Percentiles rank a stretch among this genome's conserved stretches.
Evolutionary conservation across 148 eudicot genomes (phyloP).

Genomic region (Selenicereus undatus): DNA sequence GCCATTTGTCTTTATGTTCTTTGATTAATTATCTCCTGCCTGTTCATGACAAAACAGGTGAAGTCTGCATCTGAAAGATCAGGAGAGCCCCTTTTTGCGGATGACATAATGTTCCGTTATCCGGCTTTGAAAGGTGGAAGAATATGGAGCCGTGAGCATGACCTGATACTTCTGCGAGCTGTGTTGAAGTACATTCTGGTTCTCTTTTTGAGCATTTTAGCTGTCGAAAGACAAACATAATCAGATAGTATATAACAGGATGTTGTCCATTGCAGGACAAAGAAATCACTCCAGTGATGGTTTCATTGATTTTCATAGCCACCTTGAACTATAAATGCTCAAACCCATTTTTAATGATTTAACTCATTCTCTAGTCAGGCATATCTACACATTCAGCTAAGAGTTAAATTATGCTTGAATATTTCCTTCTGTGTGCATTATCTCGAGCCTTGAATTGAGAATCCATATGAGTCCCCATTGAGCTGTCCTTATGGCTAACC

Average conservation of each 20-base stretch:
- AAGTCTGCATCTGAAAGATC: slow-evolving; percentile 40
- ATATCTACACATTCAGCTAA: not conserved
- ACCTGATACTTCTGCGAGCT: slow-evolving; percentile 62
- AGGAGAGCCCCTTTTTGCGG: slow-evolving; percentile 53
- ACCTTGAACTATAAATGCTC: too few species aligned
- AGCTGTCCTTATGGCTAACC: too few species aligned
- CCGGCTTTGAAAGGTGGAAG: slow-evolving; percentile 73
- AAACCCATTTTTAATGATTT: not conserved
- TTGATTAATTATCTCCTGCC: not conserved
- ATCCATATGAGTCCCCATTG: not conserved
- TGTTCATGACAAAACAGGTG: slow-evolving; percentile 38
- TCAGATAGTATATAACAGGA: too few species aligned
- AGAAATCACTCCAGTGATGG: too few species aligned
- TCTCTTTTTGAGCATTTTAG: not conserved
- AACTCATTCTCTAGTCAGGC: not conserved
- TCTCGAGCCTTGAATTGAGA: not conserved
- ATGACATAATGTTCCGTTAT: slow-evolving; percentile 56
- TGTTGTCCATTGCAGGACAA: too few species aligned
- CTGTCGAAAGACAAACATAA: too few species aligned
- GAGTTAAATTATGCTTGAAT: not conserved
- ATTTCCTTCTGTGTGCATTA: not conserved
- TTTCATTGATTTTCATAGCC: too few species aligned
- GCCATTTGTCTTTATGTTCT: not conserved
- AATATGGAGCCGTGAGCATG: slow-evolving; percentile 81
- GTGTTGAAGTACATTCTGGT: slow-evolving; percentile 62